Conservation (phyloP, 257 asterid genomes). For the Anisodus acutangulus region DNA sequence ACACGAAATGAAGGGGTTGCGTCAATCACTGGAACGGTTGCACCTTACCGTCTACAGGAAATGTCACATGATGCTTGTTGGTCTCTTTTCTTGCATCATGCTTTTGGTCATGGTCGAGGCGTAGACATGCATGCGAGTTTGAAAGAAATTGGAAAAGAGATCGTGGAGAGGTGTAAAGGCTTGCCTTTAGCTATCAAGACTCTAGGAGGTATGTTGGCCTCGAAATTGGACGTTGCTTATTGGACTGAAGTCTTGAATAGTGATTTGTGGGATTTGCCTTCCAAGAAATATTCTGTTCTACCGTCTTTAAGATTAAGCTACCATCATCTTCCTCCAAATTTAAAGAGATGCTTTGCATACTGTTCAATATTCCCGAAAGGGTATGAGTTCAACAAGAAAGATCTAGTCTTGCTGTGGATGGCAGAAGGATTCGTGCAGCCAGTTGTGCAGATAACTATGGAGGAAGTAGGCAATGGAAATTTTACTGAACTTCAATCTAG, state of each 20-base stretch:
- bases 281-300: slow-evolving; percentile 42
- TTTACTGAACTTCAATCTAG: slow-evolving; percentile 50
- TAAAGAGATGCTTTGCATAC: slow-evolving; percentile 54
- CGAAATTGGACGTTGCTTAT: slow-evolving; percentile 40
- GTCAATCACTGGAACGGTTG: slow-evolving; percentile 42
- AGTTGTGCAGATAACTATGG: slow-evolving; percentile 35
- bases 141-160: slow-evolving; percentile 47
- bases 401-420: slow-evolving; percentile 56
- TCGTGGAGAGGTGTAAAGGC: slow-evolving; percentile 53
- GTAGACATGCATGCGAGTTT: slow-evolving; percentile 32
- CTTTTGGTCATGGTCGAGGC: slow-evolving; percentile 38
- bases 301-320: slow-evolving; percentile 55
- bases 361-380: slow-evolving; percentile 65
- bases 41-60: slow-evolving; percentile 46
- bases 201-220: slow-evolving; percentile 49
- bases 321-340: slow-evolving; percentile 52
- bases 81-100: slow-evolving; percentile 45
- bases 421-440: slow-evolving; percentile 59
- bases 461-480: slow-evolving; percentile 49
- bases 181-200: slow-evolving; percentile 61
- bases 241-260: slow-evolving; percentile 52
- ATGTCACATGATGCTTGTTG: slow-evolving; percentile 52
- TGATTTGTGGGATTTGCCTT: slow-evolving; percentile 53
- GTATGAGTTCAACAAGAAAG: slow-evolving; percentile 50
- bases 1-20: slow-evolving; percentile 52